Evolutionary conservation across 345 rosid genomes (phyloP), one percentile per base, ranked within the genome.

Genomic region (Acer campestre): DNA sequence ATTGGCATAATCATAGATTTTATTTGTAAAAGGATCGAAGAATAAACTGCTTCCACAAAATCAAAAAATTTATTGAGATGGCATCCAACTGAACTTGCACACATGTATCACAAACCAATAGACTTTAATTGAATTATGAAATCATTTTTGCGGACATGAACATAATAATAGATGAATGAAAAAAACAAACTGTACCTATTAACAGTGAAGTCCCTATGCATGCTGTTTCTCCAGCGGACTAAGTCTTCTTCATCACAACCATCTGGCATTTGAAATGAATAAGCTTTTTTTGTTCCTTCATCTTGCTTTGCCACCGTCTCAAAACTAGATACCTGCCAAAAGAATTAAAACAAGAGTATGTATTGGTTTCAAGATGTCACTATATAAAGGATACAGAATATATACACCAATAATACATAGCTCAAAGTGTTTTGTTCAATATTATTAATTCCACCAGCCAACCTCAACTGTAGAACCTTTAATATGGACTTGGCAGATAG

Each of bases 151-250:
- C 9, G 10, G 46, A n/a, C 18, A 27, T 7, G 70, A 68, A 53
- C 14, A 72, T 17, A 49, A 58, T 59, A 68, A 44, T 51, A 25
- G 38, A 73, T 25, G 14, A 13, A 75, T n/a, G 53, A 5, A 76
- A 71, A 81, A 79, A 42, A 42, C 62, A 69, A 73, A 77, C 22
- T 20, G 18, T 67, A 86, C 99, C 99, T 90, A 83, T 96, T 96
- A 73, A 96, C 63, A n/a, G 99, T 96, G 88, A 96, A 96, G 74
- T 96, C 99, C 38, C 99, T 85, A 38, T 78, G 85, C 85, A 89
- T 83, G 78, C 97, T 90, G 83, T 96, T 84, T 85, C 81, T 89
- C 98, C 99, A 96, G 63, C 79, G 93, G 42, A 80, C 77, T 61
- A 85, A 77, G 78, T 96, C 98, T 70, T 77, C 87, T 79, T 80